phyloP scores from a whole-genome alignment of 1,284 basidiomycete species.

The Flammula alnicola region DNA sequence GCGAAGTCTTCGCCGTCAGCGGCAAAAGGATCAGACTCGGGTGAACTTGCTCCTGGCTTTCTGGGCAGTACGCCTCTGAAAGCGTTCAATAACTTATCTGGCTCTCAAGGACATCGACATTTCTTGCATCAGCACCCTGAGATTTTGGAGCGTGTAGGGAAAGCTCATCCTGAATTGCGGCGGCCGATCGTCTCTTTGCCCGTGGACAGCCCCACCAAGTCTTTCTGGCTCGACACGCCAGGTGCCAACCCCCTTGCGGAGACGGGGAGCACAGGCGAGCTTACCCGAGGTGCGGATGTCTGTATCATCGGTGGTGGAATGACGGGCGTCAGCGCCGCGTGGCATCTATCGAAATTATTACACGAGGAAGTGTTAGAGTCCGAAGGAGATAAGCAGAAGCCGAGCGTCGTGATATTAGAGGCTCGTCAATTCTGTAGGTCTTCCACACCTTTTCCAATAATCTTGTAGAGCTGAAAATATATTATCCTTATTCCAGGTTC shows the following conservation, averaged over 20 bases:
- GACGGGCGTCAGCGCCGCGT: conserved; percentile 73
- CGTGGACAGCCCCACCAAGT: conserved; percentile 62
- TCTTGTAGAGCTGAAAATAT: background rate
- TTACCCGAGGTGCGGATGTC: conserved; percentile 65
- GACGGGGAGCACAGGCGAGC: conserved; percentile 62
- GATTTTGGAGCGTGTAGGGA: too few species aligned
- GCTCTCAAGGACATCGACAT: too few species aligned
- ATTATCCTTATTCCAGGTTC: conserved; percentile 51
- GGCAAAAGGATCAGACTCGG: too few species aligned
- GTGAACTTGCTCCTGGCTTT: too few species aligned
- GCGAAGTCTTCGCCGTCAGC: too few species aligned
- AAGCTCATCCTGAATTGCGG: too few species aligned
- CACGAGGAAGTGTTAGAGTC: conserved; percentile 2
- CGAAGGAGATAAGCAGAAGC: conserved; percentile 42
- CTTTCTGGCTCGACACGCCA: conserved; percentile 70
- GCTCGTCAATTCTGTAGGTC: conserved; percentile 79
- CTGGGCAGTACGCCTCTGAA: too few species aligned
- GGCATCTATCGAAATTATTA: conserved; percentile 59
- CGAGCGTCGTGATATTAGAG: conserved; percentile 62
- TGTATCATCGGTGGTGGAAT: conserved; percentile 82
- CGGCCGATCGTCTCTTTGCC: too few species aligned
- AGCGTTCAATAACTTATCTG: too few species aligned
- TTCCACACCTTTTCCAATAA: conserved; percentile 1
- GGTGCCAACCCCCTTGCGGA: conserved; percentile 66
- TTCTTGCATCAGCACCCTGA: too few species aligned